These are phyloP conservation scores for Neofusicoccum umdonicola DNA, from an alignment of 2,329 filamentous ascomycete genomes.

Conservation along the genomic window DNA sequence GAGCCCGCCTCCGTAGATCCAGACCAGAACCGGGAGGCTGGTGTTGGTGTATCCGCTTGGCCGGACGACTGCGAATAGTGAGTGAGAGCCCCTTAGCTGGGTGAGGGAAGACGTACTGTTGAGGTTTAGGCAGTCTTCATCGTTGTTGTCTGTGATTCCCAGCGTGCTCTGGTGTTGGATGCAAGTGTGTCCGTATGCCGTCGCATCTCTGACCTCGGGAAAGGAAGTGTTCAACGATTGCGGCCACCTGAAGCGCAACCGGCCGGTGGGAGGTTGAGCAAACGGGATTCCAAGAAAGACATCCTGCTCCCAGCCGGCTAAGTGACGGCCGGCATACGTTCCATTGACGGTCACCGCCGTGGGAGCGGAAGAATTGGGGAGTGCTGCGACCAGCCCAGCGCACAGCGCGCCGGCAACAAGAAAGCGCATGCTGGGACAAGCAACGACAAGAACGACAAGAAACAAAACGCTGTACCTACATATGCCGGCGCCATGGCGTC, in stretches of 20 bases:
- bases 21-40: constrained; percentile 31
- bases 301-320: constrained; percentile 18
- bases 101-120: constrained; percentile 53
- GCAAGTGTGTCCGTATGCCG: constrained; percentile 43
- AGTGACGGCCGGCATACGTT: constrained; percentile 14
- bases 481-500: neutral
- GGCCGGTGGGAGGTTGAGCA: constrained; percentile 32
- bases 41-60: constrained; percentile 30
- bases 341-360: constrained; percentile 16
- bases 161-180: constrained; percentile 35
- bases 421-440: neutral
- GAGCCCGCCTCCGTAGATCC: constrained; percentile 19
- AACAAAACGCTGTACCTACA: neutral
- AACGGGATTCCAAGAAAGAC: constrained; percentile 35
- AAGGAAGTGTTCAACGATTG: constrained; percentile 30
- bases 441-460: neutral
- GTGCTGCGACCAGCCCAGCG: neutral
- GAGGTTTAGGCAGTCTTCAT: constrained; percentile 50
- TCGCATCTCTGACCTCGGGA: constrained; percentile 40
- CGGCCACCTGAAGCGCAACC: constrained; percentile 18
- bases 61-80: constrained; percentile 51
- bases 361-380: constrained; percentile 7
- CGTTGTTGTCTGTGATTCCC: constrained; percentile 10
- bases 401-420: neutral
- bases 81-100: constrained; percentile 35